A percentile compares a stretch with the other conserved stretches of the same genome.
phyloP scores from a whole-genome alignment of 108 stramenopile genomes.

The Nannochloropsis gaditana region DNA sequence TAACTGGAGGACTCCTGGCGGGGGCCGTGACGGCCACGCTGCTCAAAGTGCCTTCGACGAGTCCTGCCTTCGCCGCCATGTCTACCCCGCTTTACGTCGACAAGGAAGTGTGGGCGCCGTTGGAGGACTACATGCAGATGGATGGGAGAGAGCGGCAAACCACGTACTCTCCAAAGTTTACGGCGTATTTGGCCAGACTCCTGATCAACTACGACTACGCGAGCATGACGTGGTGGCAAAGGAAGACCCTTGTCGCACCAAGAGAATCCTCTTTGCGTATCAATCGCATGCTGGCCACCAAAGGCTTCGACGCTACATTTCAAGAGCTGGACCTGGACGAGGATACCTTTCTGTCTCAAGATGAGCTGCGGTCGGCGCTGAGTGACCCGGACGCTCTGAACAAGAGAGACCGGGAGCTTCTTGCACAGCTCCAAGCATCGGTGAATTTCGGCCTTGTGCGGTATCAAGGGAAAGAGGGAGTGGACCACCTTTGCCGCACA shows the following conservation, averaged over 20 bases:
- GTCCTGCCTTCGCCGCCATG: neutral
- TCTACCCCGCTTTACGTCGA: neutral
- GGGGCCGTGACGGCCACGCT: neutral
- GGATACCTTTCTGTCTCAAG: neutral
- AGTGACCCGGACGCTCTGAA: neutral
- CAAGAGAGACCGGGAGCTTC: neutral
- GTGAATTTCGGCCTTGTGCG: conserved; percentile 44
- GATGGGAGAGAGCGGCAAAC: conserved; percentile 27
- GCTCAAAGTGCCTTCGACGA: neutral
- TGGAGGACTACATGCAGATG: conserved; percentile 33
- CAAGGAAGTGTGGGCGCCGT: conserved; percentile 40
- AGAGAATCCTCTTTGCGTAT: neutral
- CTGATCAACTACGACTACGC: conserved; percentile 45
- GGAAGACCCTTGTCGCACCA: neutral
- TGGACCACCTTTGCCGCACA: conserved; percentile 32
- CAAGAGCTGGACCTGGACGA: neutral
- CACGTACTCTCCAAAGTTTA: conserved; percentile 42
- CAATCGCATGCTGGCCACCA: neutral
- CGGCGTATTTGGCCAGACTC: conserved; percentile 43
- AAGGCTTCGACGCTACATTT: neutral
- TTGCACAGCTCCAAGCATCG: conserved; percentile 25
- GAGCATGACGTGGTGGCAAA: neutral
- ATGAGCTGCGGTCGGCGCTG: neutral
- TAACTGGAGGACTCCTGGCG: neutral
- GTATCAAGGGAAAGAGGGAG: conserved; percentile 48